phyloP scores from a whole-genome alignment of 805 yeast genomes.

The Suhomyces sp. region DNA sequence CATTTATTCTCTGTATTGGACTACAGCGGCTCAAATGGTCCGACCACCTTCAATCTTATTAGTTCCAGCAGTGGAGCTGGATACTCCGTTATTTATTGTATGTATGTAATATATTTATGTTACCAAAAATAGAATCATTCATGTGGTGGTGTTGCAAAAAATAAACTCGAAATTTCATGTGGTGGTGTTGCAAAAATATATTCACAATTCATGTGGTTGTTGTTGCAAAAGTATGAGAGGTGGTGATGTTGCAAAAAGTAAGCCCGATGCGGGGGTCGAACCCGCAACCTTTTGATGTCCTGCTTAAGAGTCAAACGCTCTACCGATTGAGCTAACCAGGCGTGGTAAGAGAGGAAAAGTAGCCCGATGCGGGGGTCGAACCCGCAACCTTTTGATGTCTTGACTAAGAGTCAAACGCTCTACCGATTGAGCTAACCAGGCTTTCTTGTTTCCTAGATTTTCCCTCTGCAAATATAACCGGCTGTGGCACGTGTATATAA shows the following conservation, averaged over 20 bases:
- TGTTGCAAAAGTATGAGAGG: too few species aligned
- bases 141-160: not conserved
- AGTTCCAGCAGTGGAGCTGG: not conserved
- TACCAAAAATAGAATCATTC: not conserved
- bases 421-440: slow-evolving; percentile 7
- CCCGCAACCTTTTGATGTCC: slow-evolving; percentile 10
- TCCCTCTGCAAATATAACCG: not conserved
- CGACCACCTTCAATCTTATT: slow-evolving; percentile 7
- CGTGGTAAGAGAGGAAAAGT: not conserved
- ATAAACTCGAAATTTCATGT: not conserved
- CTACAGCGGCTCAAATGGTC: slow-evolving; percentile 21
- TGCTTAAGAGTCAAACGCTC: slow-evolving; percentile 10
- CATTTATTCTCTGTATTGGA: slow-evolving; percentile 14
- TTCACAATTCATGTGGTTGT: not conserved
- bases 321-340: slow-evolving; percentile 12
- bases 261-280: slow-evolving; percentile 10
- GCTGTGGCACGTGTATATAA: not conserved
- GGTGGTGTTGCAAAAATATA: not conserved
- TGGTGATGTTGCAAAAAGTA: not conserved
- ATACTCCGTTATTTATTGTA: not conserved
- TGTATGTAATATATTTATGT: not conserved
- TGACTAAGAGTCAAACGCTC: slow-evolving; percentile 3
- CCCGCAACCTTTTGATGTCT: slow-evolving; percentile 7
- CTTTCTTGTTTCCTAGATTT: not conserved
- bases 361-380: slow-evolving; percentile 8